These are phyloP conservation scores for Ceriops zippeliana DNA, from an alignment of 345 rosid genomes.

Conservation along the genomic window DNA sequence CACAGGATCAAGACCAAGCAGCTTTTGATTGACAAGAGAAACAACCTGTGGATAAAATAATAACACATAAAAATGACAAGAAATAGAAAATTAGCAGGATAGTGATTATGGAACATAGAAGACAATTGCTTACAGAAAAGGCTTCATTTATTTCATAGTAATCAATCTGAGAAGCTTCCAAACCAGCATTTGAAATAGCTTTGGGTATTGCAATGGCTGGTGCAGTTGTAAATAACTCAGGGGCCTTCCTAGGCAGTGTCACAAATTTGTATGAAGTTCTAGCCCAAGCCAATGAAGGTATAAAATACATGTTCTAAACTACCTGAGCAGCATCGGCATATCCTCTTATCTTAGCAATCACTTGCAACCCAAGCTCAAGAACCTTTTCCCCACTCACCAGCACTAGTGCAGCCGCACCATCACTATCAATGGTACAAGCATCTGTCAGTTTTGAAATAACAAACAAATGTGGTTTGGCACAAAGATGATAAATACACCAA, in stretches of 20 bases:
- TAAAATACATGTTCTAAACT: neutral
- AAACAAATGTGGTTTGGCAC: neutral
- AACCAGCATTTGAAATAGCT: constrained; percentile 32
- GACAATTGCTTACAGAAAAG: constrained; percentile 25
- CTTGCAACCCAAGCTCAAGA: constrained; percentile 22
- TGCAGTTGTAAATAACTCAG: constrained; percentile 28
- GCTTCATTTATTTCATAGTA: constrained; percentile 37
- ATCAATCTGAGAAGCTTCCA: constrained; percentile 27
- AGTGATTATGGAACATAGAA: neutral
- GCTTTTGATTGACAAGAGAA: constrained; percentile 32
- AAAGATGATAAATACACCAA: neutral
- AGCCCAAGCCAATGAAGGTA: neutral
- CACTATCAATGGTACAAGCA: constrained; percentile 10
- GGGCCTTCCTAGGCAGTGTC: constrained; percentile 17
- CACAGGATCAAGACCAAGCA: constrained; percentile 27
- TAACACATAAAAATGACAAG: neutral
- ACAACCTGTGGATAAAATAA: constrained; percentile 23
- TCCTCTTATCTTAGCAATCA: constrained; percentile 32
- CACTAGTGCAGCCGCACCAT: constrained; percentile 33
- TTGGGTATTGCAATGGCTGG: constrained; percentile 35
- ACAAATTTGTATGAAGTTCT: neutral
- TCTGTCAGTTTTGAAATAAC: neutral
- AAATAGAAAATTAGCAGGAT: neutral
- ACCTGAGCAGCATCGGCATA: constrained; percentile 38
- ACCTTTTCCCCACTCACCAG: constrained; percentile 27